Evolutionary conservation across 2,329 filamentous ascomycete genomes (phyloP).

Genomic region (Trichoderma simmonsii): DNA sequence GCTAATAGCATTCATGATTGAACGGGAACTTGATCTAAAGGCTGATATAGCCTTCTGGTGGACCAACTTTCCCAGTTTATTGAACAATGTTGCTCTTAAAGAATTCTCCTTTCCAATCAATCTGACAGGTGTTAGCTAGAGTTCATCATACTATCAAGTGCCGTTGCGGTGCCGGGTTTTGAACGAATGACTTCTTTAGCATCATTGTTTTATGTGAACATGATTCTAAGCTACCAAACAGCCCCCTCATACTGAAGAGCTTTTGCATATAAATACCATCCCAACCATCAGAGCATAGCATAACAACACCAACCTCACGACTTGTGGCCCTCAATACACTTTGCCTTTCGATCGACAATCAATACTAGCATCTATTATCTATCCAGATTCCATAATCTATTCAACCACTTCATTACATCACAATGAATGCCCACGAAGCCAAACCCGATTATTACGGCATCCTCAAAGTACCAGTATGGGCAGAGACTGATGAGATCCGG

Average conservation of each 20-base stretch:
- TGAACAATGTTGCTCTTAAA: background rate
- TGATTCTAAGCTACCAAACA: background rate
- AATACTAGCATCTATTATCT: background rate
- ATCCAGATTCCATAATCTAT: background rate
- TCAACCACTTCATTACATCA: background rate
- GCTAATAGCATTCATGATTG: background rate
- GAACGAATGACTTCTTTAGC: background rate
- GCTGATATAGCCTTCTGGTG: background rate
- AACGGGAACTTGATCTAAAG: background rate
- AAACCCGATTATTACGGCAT: background rate
- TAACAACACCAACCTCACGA: background rate
- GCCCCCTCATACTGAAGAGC: accelerated
- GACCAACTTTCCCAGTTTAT: background rate
- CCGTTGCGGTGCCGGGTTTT: background rate
- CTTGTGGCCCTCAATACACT: background rate
- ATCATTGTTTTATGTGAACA: background rate
- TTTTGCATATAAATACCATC: background rate
- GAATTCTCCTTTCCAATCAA: background rate
- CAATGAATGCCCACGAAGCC: background rate
- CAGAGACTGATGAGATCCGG: background rate
- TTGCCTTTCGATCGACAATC: background rate
- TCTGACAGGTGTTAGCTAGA: background rate
- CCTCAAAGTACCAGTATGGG: background rate
- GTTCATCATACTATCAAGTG: background rate
- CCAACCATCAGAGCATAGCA: background rate